phyloP scores from a whole-genome alignment of 208 protist species.

The Acanthamoeba healyi region DNA sequence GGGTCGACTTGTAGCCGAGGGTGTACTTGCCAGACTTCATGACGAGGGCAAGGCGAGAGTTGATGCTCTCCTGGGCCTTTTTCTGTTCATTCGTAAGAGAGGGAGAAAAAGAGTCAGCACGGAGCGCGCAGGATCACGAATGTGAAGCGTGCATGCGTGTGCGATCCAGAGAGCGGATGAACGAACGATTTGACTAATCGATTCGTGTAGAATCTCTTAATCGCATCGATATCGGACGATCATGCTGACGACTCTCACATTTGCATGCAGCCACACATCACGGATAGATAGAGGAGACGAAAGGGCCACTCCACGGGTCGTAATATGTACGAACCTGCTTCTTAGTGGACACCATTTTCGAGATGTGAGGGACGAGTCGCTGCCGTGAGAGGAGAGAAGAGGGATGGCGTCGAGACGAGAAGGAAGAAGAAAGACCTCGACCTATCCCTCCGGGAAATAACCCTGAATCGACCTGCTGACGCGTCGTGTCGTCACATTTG shows the following conservation, averaged over 20 bases:
- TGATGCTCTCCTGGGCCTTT: conserved; percentile 98
- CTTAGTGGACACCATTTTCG: conserved; percentile 69
- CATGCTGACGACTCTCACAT: neutral
- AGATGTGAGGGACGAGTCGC: neutral
- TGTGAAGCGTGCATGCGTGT: neutral
- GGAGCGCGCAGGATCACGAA: no score
- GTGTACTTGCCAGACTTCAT: conserved; percentile 99
- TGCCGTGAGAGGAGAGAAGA: conserved; percentile 21
- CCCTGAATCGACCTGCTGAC: neutral
- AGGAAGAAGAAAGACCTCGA: neutral
- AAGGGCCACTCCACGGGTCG: conserved; percentile 30
- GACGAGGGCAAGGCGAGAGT: conserved; percentile 98
- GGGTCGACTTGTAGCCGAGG: conserved; percentile 97
- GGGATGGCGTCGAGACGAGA: neutral
- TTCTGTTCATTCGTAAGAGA: conserved; percentile 95
- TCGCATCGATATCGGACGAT: neutral
- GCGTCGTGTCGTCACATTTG: neutral
- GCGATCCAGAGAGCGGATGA: no score
- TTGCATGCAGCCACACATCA: neutral
- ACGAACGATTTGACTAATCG: conserved; percentile 19
- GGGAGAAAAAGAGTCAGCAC: neutral
- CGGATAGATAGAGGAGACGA: neutral
- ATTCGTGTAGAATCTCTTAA: conserved; percentile 42
- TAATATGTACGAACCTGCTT: conserved; percentile 63
- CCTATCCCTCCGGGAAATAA: neutral